Evolutionary conservation across 148 eudicot species (phyloP), one percentile per base, ranked within the genome.

Genomic region (Drosera capensis): DNA sequence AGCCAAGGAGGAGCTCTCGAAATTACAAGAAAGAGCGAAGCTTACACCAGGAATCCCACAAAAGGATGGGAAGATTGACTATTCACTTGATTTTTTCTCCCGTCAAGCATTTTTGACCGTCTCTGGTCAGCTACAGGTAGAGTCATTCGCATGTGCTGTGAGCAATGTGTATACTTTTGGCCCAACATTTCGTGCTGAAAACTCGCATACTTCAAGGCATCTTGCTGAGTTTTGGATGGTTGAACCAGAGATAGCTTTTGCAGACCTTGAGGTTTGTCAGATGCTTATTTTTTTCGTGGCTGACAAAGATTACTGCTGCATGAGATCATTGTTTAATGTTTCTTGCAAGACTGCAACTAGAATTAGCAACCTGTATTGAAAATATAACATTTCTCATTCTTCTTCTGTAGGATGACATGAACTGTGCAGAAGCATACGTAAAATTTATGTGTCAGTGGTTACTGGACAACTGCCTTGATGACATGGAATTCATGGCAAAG

Each of bases 151-250:
- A 2, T 88, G 97, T 66, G 78, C 75, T 25, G 82, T 88, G 34
- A 71, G 84, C 45, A 84, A 72, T 61, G 97, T 88, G 20, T 88
- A 88, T 43, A 88, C 97, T 8, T 88, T 88, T 58, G 97, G 97
- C 41, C 97, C 97, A 17, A 88, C 97, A 5, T 88, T 88, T 54
- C 82, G 97, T 40, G 97, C 97, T 40, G 97, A 88, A 48, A 51
- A 88, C 48, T 88, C 97, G 1, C 97, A 88, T 52, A 88, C 97
- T 21, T 66, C 97, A 15, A 75, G 97, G 56, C 97, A 88, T 80
- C 70, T 88, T 42, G 97, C 97, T 30, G 97, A 88, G 31, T 80
- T 88, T 55, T 88, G 97, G 97, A 88, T 88, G 97, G 79, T 88
- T 43, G 97, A 88, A 73, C 95, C 95, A 41, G 97, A 88, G 73